phyloP scores from a whole-genome alignment of 73 alveolate genomes.

The Stentor roeselii region DNA sequence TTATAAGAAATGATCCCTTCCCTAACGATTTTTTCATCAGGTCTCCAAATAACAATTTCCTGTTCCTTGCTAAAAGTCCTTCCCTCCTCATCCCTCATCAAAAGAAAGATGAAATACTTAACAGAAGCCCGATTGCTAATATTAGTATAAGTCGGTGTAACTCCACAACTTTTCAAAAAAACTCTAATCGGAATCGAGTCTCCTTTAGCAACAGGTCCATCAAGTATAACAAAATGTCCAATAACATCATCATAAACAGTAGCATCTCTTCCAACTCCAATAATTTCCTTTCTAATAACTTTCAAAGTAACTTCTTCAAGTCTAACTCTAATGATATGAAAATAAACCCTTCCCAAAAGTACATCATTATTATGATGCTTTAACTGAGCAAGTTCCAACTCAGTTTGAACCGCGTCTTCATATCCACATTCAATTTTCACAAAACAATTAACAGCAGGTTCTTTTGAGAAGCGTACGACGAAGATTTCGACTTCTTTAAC shows the following conservation, averaged over 20 bases:
- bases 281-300: slow-evolving; percentile 75
- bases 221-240: slow-evolving; percentile 82
- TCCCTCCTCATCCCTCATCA: slow-evolving; percentile 85
- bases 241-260: slow-evolving; percentile 53
- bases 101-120: slow-evolving; percentile 74
- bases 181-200: slow-evolving; percentile 86
- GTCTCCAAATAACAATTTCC: slow-evolving; percentile 62
- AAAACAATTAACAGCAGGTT: slow-evolving; percentile 44
- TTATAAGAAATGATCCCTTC: background rate
- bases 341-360: slow-evolving; percentile 74
- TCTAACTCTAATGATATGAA: slow-evolving; percentile 81
- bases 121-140: slow-evolving; percentile 71
- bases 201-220: slow-evolving; percentile 89
- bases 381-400: slow-evolving; percentile 72
- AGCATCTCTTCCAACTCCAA: slow-evolving; percentile 63
- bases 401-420: slow-evolving; percentile 92
- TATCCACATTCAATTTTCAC: slow-evolving; percentile 82
- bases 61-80: slow-evolving; percentile 66
- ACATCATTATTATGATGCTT: slow-evolving; percentile 74
- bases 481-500: slow-evolving; percentile 60
- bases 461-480: slow-evolving; percentile 46
- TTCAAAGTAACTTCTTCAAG: slow-evolving; percentile 81
- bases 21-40: slow-evolving; percentile 6
- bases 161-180: slow-evolving; percentile 72
- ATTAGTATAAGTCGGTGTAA: slow-evolving; percentile 89